Conservation (phyloP, 257 asterid genomes). For the Nicotiana tabacum region DNA sequence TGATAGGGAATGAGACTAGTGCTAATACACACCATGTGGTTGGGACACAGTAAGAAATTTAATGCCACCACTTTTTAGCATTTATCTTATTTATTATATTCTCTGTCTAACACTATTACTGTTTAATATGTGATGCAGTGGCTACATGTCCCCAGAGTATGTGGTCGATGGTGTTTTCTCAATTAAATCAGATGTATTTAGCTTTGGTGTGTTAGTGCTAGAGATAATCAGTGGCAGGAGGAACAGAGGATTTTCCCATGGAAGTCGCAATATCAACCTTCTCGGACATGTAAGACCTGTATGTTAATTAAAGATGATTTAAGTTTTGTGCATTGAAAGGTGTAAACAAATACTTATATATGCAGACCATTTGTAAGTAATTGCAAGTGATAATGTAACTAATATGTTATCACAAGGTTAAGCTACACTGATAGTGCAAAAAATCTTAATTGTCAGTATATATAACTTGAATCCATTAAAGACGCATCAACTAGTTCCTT, state of each 20-base stretch:
- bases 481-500: neutral
- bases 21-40: slow-evolving; percentile 28
- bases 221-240: slow-evolving; percentile 28
- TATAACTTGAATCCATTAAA: neutral
- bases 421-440: neutral
- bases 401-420: too few species aligned
- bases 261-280: slow-evolving; percentile 26
- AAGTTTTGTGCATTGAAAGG: neutral
- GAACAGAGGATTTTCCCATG: slow-evolving; percentile 21
- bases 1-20: slow-evolving; percentile 25
- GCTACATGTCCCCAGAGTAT: slow-evolving; percentile 37
- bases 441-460: neutral
- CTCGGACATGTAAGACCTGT: slow-evolving; percentile 28
- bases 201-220: slow-evolving; percentile 30
- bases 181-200: slow-evolving; percentile 30
- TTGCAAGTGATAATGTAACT: neutral
- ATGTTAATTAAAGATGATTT: neutral
- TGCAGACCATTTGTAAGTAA: too few species aligned
- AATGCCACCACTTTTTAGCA: neutral
- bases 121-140: slow-evolving; percentile 12
- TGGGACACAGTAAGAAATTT: slow-evolving; percentile 23
- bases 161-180: slow-evolving; percentile 28
- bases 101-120: neutral
- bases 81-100: neutral
- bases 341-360: neutral